phyloP scores from a whole-genome alignment of 2,329 filamentous ascomycete genomes.

The Pezicula radicicola region DNA sequence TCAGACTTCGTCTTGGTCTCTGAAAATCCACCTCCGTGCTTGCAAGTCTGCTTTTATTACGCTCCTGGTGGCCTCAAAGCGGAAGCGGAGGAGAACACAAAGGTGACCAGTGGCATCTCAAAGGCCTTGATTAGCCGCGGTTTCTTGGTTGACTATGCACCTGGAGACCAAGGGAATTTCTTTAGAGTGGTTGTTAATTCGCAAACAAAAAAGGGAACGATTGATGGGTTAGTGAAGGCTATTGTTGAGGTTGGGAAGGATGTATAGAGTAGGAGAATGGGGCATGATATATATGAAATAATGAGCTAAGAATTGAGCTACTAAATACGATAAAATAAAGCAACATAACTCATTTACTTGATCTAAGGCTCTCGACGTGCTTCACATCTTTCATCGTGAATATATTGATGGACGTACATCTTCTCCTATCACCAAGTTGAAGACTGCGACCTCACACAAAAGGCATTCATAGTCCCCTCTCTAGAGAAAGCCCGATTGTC shows the following conservation, averaged over 20 bases:
- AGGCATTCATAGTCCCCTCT: no score
- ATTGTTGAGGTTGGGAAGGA: constrained; percentile 39
- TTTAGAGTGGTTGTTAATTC: constrained; percentile 69
- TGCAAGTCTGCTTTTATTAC: constrained; percentile 95
- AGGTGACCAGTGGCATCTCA: constrained; percentile 52
- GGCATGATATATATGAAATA: neutral
- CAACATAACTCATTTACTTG: no score
- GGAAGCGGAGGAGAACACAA: constrained; percentile 45
- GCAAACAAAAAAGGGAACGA: constrained; percentile 53
- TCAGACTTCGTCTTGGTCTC: constrained; percentile 69
- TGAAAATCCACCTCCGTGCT: constrained; percentile 75
- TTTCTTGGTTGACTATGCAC: constrained; percentile 61
- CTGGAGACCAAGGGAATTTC: constrained; percentile 57
- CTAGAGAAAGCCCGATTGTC: no score
- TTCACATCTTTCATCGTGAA: no score
- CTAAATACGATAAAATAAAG: no score
- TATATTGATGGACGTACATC: no score
- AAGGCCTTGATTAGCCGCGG: constrained; percentile 52
- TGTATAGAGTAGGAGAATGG: neutral
- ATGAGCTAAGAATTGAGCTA: neutral
- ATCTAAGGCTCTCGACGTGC: no score
- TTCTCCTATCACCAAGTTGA: no score
- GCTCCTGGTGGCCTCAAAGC: constrained; percentile 52
- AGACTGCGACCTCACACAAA: no score
- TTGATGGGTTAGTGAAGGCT: constrained; percentile 59